phyloP scores from a whole-genome alignment of 805 yeast species.

The Saccharomycopsis schoenii region DNA sequence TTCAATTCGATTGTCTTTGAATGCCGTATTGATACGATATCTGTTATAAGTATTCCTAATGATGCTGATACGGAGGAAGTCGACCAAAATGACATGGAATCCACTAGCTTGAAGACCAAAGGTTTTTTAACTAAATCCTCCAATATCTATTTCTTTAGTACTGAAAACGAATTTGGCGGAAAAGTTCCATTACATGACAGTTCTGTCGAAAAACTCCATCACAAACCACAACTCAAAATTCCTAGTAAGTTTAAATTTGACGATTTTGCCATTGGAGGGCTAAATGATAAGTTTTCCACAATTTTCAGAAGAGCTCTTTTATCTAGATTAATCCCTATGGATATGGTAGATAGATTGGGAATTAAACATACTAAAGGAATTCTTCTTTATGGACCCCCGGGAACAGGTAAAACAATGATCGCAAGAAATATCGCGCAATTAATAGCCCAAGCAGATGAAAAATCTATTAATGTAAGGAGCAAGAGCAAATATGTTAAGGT shows the following conservation, averaged over 20 bases:
- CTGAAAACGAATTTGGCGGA: background rate
- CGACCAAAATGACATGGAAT: background rate
- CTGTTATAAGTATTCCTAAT: background rate
- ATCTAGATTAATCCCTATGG: background rate
- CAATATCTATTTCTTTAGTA: background rate
- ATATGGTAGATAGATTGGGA: background rate
- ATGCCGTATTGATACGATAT: background rate
- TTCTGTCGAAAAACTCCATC: background rate
- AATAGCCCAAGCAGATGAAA: conserved; percentile 99
- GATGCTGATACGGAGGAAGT: background rate
- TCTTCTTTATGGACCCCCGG: conserved; percentile 94
- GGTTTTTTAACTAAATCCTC: background rate
- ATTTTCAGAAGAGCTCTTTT: background rate
- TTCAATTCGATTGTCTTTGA: background rate
- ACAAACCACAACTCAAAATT: background rate
- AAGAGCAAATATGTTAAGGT: conserved; percentile 59
- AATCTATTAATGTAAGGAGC: conserved; percentile 74
- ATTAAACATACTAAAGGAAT: background rate
- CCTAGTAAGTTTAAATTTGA: background rate
- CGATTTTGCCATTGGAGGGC: background rate
- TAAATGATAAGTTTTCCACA: background rate
- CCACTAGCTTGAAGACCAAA: background rate
- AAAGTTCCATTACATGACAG: background rate
- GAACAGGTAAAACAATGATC: conserved; percentile 97
- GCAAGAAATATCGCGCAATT: conserved; percentile 71